phyloP scores from a whole-genome alignment of 805 yeast genomes.

The Torulaspora gathmanii region DNA sequence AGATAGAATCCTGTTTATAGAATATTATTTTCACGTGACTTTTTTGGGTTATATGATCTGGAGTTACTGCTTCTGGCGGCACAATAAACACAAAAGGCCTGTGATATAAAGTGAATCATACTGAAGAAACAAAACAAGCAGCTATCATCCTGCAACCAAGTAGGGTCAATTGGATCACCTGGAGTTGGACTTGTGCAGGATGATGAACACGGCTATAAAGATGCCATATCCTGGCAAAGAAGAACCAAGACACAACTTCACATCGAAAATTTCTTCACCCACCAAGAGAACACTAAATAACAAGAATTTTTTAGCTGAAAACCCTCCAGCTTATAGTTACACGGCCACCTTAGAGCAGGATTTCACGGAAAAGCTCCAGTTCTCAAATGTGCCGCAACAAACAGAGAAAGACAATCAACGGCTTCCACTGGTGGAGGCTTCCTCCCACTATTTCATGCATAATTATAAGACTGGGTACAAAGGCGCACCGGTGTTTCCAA shows the following conservation, averaged over 20 bases:
- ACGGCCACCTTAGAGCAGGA: not conserved
- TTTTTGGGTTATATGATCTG: not conserved
- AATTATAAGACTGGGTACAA: not conserved
- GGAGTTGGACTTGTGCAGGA: not conserved
- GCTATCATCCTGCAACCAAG: not conserved
- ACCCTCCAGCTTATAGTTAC: not conserved
- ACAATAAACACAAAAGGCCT: constrained; percentile 10
- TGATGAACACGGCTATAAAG: not conserved
- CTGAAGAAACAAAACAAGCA: not conserved
- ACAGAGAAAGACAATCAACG: not conserved
- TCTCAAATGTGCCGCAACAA: not conserved
- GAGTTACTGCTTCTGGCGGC: constrained; percentile 6
- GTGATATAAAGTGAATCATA: not conserved
- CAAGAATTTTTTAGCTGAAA: constrained; percentile 9
- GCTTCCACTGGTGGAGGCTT: not conserved
- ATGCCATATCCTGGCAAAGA: constrained; percentile 7
- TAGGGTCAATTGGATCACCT: not conserved
- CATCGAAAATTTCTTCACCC: constrained; percentile 13
- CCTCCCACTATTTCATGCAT: not conserved
- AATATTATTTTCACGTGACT: not conserved
- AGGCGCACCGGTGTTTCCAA: not conserved
- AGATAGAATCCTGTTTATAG: not conserved
- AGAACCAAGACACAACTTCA: constrained; percentile 7
- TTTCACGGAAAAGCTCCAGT: not conserved
- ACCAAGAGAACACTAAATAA: constrained; percentile 16